Evolutionary conservation across 495 filamentous ascomycete genomes (phyloP).

Genomic region (Penicillium antarcticum): DNA sequence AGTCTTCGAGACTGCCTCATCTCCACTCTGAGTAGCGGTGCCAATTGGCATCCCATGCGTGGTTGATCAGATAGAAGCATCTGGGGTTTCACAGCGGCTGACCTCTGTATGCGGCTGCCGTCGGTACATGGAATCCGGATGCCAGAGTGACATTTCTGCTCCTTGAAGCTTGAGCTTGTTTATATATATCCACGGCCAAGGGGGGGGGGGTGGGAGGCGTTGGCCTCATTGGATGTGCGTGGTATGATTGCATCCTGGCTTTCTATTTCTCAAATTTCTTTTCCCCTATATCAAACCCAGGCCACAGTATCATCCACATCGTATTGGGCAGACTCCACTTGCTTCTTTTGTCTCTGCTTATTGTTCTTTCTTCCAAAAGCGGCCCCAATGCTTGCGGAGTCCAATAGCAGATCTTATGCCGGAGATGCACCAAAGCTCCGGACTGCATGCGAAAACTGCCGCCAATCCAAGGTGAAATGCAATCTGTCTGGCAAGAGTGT

Average conservation of each 20-base stretch:
- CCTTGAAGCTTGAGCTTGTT: constrained; percentile 19
- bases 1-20: constrained; percentile 8
- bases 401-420: constrained; percentile 19
- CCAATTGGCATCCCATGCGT: constrained; percentile 26
- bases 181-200: constrained; percentile 10
- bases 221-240: constrained; percentile 5
- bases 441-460: constrained; percentile 46
- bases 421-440: constrained; percentile 38
- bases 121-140: constrained; percentile 33
- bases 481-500: constrained; percentile 39
- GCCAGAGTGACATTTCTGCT: constrained; percentile 28
- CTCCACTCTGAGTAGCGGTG: constrained; percentile 5
- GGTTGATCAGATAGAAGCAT: constrained; percentile 43
- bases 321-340: constrained; percentile 1
- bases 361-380: not conserved
- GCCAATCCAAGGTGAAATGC: constrained; percentile 49
- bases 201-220: constrained; percentile 4
- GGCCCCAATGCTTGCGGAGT: constrained; percentile 34
- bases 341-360: not conserved
- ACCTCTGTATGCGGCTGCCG: constrained; percentile 38
- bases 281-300: not conserved
- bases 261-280: not conserved
- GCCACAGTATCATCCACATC: not conserved
- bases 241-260: constrained; percentile 4
- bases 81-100: constrained; percentile 47